Conservation (phyloP, 345 rosid genomes). For the Moricandia moricandioides region DNA sequence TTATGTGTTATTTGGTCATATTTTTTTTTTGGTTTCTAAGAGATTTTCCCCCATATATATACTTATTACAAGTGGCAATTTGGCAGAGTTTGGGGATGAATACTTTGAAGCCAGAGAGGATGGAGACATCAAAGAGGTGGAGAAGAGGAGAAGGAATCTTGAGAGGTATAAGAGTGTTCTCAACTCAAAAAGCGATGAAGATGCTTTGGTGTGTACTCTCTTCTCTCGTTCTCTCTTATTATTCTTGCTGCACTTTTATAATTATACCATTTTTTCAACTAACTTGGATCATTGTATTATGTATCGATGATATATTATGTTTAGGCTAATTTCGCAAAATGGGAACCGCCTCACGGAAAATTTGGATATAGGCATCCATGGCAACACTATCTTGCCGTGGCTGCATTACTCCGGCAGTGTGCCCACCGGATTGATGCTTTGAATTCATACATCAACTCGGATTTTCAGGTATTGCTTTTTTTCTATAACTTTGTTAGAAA, state of each 20-base stretch:
- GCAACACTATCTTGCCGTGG: conserved; percentile 58
- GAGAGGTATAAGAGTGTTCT: conserved; percentile 54
- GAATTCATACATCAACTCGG: conserved; percentile 46
- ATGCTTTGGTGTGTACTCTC: conserved; percentile 50
- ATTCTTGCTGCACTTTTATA: not conserved
- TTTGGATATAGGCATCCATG: conserved; percentile 78
- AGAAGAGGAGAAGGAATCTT: conserved; percentile 39
- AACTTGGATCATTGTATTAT: not conserved
- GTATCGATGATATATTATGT: not conserved
- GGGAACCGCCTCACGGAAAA: conserved; percentile 95
- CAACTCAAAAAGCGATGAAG: conserved; percentile 59
- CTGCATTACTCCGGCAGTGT: conserved; percentile 61
- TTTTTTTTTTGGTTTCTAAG: too few species aligned
- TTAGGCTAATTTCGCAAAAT: conserved; percentile 78
- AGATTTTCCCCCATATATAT: too few species aligned
- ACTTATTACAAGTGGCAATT: too few species aligned
- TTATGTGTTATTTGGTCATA: too few species aligned
- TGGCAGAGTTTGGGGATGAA: conserved; percentile 59
- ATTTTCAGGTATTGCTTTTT: conserved; percentile 41
- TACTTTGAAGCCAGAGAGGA: conserved; percentile 40
- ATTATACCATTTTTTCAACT: not conserved
- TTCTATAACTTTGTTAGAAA: not conserved
- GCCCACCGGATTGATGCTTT: conserved; percentile 67
- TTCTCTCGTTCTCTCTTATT: not conserved
- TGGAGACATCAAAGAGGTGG: conserved; percentile 26